Conservation (phyloP, 2,329 filamentous ascomycete species). For the Knufia fluminis region DNA sequence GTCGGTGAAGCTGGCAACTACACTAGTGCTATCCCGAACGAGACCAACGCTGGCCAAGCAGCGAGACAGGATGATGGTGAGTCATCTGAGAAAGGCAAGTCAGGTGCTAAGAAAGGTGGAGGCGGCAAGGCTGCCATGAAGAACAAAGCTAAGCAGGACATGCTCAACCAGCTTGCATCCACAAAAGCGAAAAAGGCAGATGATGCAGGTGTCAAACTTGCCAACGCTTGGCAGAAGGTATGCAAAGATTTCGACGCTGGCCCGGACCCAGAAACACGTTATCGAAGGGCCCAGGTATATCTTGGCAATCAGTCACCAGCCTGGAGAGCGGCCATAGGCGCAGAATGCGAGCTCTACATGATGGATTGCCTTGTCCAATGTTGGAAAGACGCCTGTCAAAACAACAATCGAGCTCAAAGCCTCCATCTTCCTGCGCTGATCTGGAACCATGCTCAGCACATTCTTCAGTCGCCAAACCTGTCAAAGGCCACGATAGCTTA, state of each 20-base stretch:
- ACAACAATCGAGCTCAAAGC: constrained; percentile 22
- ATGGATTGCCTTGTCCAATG: constrained; percentile 22
- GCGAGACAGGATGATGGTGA: neutral
- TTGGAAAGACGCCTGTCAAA: constrained; percentile 16
- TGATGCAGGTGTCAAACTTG: neutral
- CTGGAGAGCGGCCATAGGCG: constrained; percentile 32
- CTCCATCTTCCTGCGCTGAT: constrained; percentile 39
- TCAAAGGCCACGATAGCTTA: neutral
- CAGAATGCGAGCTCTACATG: constrained; percentile 34
- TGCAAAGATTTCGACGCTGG: constrained; percentile 36
- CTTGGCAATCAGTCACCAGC: constrained; percentile 34
- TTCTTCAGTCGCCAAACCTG: constrained; percentile 27
- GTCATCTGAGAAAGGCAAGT: neutral
- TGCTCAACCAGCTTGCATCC: constrained; percentile 35
- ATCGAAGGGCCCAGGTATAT: constrained; percentile 42
- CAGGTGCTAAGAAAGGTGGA: neutral
- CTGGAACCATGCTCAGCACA: constrained; percentile 35
- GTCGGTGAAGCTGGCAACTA: constrained; percentile 26
- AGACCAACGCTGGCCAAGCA: neutral
- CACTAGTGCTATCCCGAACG: neutral
- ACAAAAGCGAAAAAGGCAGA: constrained; percentile 36
- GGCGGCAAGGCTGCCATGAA: constrained; percentile 21
- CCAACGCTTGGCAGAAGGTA: neutral
- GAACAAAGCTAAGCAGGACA: constrained; percentile 32
- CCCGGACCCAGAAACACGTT: constrained; percentile 35